phyloP scores from a whole-genome alignment of 805 yeast species.

The Sungouiella blattae region DNA sequence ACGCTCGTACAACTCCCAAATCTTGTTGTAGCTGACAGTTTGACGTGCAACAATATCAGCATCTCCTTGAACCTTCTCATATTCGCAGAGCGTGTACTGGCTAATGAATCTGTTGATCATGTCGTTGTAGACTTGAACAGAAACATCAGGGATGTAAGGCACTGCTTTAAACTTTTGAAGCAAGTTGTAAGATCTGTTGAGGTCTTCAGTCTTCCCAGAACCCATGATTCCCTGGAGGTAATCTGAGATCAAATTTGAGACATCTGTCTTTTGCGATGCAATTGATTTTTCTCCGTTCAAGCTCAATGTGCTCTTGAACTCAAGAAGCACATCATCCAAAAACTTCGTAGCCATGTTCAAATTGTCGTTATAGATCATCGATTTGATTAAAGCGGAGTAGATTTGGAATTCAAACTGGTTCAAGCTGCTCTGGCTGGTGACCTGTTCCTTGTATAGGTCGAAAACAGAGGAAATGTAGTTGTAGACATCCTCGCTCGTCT shows the following conservation, averaged over 20 bases:
- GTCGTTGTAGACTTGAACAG: constrained; percentile 26
- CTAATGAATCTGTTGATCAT: constrained; percentile 25
- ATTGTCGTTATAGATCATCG: constrained; percentile 51
- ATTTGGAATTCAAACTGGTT: constrained; percentile 42
- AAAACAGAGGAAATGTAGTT: constrained; percentile 26
- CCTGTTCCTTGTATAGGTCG: constrained; percentile 31
- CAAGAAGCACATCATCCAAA: constrained; percentile 50
- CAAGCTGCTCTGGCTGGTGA: constrained; percentile 10
- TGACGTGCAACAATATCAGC: constrained; percentile 12
- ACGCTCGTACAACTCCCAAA: constrained; percentile 33
- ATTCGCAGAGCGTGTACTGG: constrained; percentile 17
- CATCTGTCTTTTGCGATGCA: constrained; percentile 11
- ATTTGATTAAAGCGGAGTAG: constrained; percentile 49
- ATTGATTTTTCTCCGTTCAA: constrained; percentile 13
- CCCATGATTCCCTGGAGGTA: constrained; percentile 38
- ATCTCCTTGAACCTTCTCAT: constrained; percentile 5
- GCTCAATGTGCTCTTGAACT: constrained; percentile 25
- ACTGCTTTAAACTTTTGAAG: constrained; percentile 26
- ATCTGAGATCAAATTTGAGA: constrained; percentile 41
- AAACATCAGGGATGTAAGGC: constrained; percentile 34
- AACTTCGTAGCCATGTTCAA: constrained; percentile 50
- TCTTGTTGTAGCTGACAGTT: constrained; percentile 10
- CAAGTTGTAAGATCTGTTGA: constrained; percentile 23
- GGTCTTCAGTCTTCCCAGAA: constrained; percentile 10
- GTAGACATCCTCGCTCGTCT: constrained; percentile 19